phyloP scores from a whole-genome alignment of 2,329 filamentous ascomycete species.

The Diaporthe velutina region DNA sequence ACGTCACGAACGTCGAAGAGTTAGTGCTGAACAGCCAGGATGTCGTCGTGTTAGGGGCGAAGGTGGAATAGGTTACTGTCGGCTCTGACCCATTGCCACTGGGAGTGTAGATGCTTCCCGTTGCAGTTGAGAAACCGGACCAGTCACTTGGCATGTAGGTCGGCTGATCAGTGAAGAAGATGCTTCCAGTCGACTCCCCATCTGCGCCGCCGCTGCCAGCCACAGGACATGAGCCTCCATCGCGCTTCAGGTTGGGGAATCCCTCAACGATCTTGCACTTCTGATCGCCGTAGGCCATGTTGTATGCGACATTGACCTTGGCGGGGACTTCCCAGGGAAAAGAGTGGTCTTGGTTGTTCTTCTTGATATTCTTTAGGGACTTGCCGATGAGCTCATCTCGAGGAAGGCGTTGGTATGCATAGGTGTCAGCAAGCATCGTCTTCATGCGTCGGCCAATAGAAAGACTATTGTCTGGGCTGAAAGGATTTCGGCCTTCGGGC shows the following conservation, averaged over 20 bases:
- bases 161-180: constrained; percentile 11
- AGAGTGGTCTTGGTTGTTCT: background rate
- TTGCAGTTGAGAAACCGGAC: constrained; percentile 12
- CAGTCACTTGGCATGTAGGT: constrained; percentile 25
- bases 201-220: constrained; percentile 15
- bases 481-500: constrained; percentile 4
- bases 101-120: background rate
- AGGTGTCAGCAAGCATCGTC: constrained; percentile 15
- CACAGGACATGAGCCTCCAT: constrained; percentile 15
- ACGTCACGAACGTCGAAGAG: background rate
- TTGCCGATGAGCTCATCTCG: background rate
- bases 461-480: background rate
- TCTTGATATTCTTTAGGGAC: background rate
- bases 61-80: background rate
- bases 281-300: constrained; percentile 33
- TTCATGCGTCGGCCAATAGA: constrained; percentile 28
- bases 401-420: constrained; percentile 34
- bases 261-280: constrained; percentile 30
- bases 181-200: constrained; percentile 3
- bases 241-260: constrained; percentile 29
- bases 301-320: constrained; percentile 28
- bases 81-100: background rate
- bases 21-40: background rate
- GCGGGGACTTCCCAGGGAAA: constrained; percentile 22
- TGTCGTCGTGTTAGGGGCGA: background rate